Base-by-base conservation (phyloP, 2,329 filamentous ascomycete genomes). In the Neofusicoccum laricinum region DNA sequence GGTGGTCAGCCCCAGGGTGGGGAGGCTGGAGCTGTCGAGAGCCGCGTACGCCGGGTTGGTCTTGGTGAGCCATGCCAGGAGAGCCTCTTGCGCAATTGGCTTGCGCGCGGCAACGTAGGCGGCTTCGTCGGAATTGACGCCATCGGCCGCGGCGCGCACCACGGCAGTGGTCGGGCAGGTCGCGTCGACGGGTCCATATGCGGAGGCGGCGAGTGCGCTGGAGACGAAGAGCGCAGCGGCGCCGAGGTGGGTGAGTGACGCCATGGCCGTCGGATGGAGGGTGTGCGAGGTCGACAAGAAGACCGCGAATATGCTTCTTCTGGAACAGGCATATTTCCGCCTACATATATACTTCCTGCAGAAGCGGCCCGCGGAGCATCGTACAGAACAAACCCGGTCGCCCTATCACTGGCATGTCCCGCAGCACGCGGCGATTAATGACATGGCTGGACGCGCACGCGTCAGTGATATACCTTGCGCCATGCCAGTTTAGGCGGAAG, bases 61-160 rank as follows among this genome's bases (percentile, higher is more conserved):
- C 65, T 73, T 77, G 53, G 70, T 65, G 48, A 81, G 69, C 79
- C 79, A 82, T 40, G 73, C 64, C 45, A 72, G 71, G 19, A 82
- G 73, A 32, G 71, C 72, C 14, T 65, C 67, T 69, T 79, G 75
- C 4, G 80, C 80, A 10, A 75, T 71, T 4, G 71, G 66, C 62
- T 79, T 78, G 36, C 80, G 75, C 5, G 71, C 68, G 4, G 72
- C 67, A 64, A 79, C 69, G 63, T 79, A 82, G n/a, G 65, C 66
- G 14, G 75, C 69, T 66, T 82, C 80, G 4, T 73, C 68, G 4
- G 75, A 62, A 12, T 72, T 76, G 17, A 82, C 65, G 15, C 74
- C 50, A 2, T 45, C 73, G 17, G 65, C 69, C 14, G 78, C 78
- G 64, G 69, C 61, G 53, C 80, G 73, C 14, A 81, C 72, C 7